Evolutionary conservation across 768 basidiomycete genomes (phyloP).

Genomic region (Amanita rimosa): DNA sequence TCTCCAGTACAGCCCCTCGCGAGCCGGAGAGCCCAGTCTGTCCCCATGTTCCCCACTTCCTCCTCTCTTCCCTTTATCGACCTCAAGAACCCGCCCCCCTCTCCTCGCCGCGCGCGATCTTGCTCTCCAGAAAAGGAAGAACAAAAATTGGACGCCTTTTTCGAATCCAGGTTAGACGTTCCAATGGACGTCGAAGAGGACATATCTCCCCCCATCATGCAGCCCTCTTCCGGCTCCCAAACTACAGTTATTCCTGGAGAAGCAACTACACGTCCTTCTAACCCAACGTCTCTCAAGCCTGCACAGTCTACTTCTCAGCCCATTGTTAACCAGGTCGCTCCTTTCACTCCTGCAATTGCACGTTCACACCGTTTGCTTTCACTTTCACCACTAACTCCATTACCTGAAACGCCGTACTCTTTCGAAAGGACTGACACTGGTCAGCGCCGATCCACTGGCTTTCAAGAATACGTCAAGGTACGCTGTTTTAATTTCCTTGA

Average conservation of each 20-base stretch:
- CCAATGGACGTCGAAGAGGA: conserved; percentile 15
- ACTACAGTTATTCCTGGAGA: background rate
- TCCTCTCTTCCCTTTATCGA: conserved; percentile 25
- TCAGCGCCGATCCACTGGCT: background rate
- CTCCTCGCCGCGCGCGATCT: conserved; percentile 27
- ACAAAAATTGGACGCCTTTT: conserved; percentile 19
- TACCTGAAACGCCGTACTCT: conserved; percentile 34
- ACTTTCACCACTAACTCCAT: conserved; percentile 33
- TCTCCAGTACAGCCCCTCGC: conserved; percentile 4
- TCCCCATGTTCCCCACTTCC: conserved; percentile 27
- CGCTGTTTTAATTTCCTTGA: background rate
- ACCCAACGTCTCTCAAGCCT: no score
- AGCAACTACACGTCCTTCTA: background rate
- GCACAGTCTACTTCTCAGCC: background rate
- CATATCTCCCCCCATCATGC: background rate
- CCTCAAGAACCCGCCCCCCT: conserved; percentile 29
- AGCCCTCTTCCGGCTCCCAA: no score
- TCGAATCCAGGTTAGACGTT: conserved; percentile 10
- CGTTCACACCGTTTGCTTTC: background rate
- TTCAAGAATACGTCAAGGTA: background rate
- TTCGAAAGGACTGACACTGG: conserved; percentile 4
- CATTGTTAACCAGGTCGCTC: background rate
- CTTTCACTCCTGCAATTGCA: background rate
- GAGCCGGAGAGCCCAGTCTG: conserved; percentile 32
- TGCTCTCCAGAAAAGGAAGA: conserved; percentile 34